Base-by-base conservation (phyloP, 1,284 basidiomycete species). In the Inonotus obliquus region DNA sequence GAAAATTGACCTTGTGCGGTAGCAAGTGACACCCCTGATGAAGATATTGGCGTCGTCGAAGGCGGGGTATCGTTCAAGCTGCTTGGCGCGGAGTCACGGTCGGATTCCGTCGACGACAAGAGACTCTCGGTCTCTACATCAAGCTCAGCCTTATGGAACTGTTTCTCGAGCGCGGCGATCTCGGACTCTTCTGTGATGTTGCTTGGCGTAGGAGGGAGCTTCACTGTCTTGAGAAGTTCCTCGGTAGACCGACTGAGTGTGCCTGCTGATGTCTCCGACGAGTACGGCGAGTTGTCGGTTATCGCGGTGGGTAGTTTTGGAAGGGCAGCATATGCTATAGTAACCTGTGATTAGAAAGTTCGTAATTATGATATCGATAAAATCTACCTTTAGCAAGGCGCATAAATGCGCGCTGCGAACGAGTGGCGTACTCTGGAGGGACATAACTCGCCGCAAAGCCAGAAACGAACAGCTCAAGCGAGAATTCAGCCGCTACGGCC, bases 321-420 rank as follows among this genome's bases (percentile, higher is more conserved):
- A 4, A 91, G 71, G 6, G 82, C 75, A 23, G 85, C 87, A 67
- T 86, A 87, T 25, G 79, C 87, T 89, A 19, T 27, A n/a, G 54
- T 17, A 29, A 29, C 57, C 44, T 41, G 59, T 61, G 25, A n/a
- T 59, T 44, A 57, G 32, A 21, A 54, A 41, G 45, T 7, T 45
- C n/a, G 41, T 56, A 62, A 60, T 60, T 47, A 35, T 21, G 17
- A 19, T 57, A 13, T 35, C 32, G 38, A 21, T 23, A 4, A 59
- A 37, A 57, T 77, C 44, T 68, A 92, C 92, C 80, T 79, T 86
- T 89, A 7, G 92, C 92, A 45, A 94, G 73, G 21, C 81, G 80
- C 61, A 94, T 78, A 67, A 94, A 90, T 0, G 89, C 84, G 13
- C 81, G 80, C 64, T 94, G 91, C 1, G 89, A 85, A 4, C 90